Base-by-base conservation (phyloP, 441 rosid genomes). In the Pelargonium australe region DNA sequence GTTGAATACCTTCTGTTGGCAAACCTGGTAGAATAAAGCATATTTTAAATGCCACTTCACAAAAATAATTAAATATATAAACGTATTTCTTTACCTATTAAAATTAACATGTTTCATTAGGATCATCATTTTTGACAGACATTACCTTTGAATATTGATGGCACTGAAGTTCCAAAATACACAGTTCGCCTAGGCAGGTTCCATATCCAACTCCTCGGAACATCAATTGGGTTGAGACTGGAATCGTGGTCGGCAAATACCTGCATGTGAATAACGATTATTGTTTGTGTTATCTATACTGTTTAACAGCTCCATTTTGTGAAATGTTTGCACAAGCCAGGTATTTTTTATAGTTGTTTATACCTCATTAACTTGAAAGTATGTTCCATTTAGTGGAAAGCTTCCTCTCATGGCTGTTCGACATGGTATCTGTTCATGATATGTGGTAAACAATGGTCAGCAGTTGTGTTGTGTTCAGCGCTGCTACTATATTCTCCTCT, bases 381-480 rank as follows among this genome's bases (percentile, higher is more conserved):
- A 95, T 2, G 99, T 95, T 66, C 99, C 97, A 65, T 95, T 95
- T 23, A 95, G 84, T 7, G 99, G 99, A 77, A 95, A 95, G 67
- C 95, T 88, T 85, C 99, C 99, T 82, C 89, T 83, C 97, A 83
- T 91, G 57, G 97, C 99, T 75, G 97, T 91, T 85, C 99, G 74
- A 76, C 96, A 88, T 57, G 99, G 99, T 80, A 95, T 87, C 99
- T 95, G 90, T 63, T 63, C 44, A 14, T 63, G 41, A 63, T 34
- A 19, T 2, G 20, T 31, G 43, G 34, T 12, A 31, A 49, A 63
- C 12, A 63, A 63, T 63, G 65, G 31, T 63, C 44, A 63, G 20
- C 44, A 13, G 23, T 20, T 20, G 23, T 20, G 23, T 20, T 20
- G 63, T 57, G 13, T 57, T 6, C 20, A 49, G 16, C 13, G 57